Conservation (phyloP, 371 early-diverging fungal species). For the Rhizopus sp. region DNA sequence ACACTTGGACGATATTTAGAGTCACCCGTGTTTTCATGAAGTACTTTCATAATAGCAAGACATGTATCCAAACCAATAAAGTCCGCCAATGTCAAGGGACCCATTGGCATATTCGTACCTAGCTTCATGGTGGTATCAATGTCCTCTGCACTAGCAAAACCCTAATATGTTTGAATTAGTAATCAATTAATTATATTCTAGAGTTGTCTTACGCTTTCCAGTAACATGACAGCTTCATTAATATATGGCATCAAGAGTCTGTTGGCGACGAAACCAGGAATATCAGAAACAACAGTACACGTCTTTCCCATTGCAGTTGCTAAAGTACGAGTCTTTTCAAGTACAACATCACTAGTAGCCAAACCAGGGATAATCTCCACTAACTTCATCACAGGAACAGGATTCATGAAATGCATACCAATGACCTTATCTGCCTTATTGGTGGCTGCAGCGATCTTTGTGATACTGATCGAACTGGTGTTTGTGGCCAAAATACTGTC, state of each 20-base stretch:
- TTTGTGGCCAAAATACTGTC: constrained; percentile 94
- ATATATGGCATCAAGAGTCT: constrained; percentile 98
- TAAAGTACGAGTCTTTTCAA: constrained; percentile 73
- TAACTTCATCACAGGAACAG: constrained; percentile 97
- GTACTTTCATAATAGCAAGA: constrained; percentile 93
- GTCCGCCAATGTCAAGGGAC: constrained; percentile 96
- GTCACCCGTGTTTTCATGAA: constrained; percentile 94
- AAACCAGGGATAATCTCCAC: constrained; percentile 97
- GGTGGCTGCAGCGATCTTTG: constrained; percentile 93
- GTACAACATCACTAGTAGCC: constrained; percentile 74
- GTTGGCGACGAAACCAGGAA: constrained; percentile 98
- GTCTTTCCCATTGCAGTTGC: constrained; percentile 93
- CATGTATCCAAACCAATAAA: constrained; percentile 98
- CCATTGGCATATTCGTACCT: constrained; percentile 97
- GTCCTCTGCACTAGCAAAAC: constrained; percentile 91
- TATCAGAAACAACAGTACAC: constrained; percentile 84
- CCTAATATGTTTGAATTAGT: constrained; percentile 46
- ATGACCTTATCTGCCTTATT: constrained; percentile 83
- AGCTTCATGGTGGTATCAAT: constrained; percentile 98
- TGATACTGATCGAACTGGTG: constrained; percentile 94
- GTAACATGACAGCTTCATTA: constrained; percentile 92
- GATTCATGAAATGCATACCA: constrained; percentile 95
- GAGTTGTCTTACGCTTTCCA: constrained; percentile 72
- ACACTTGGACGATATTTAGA: constrained; percentile 95
- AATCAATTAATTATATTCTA: neutral